phyloP scores from a whole-genome alignment of 2,329 filamentous ascomycete species.

The Sphaerulina vaccinii region DNA sequence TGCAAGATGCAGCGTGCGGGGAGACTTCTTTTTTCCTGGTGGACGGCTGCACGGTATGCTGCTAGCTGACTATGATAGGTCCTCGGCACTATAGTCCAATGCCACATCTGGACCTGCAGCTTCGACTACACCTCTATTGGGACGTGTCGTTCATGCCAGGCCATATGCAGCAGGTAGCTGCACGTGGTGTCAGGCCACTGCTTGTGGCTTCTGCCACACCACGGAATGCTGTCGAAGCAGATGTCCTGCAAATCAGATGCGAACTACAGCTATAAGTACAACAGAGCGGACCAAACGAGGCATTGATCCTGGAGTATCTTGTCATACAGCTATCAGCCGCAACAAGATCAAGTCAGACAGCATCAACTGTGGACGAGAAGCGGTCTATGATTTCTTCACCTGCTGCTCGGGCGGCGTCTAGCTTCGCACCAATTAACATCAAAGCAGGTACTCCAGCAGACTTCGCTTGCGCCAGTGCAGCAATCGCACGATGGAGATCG shows the following conservation, averaged over 20 bases:
- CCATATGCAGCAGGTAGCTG: neutral
- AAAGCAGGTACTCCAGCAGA: neutral
- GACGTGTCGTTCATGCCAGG: neutral
- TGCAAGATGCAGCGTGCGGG: neutral
- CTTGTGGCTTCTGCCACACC: too few relatives aligned
- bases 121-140: neutral
- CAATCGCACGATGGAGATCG: neutral
- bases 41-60: neutral
- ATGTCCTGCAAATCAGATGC: neutral
- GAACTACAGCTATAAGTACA: neutral
- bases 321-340: too few relatives aligned
- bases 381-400: neutral
- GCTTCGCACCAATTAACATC: neutral
- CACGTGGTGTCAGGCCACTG: neutral
- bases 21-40: neutral
- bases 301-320: neutral
- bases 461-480: neutral
- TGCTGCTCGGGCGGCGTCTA: neutral
- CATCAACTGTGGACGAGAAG: too few relatives aligned
- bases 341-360: neutral
- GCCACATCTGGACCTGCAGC: neutral
- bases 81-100: neutral
- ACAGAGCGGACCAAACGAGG: neutral
- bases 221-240: too few relatives aligned
- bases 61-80: neutral